These are phyloP conservation scores for Boletus sp. DNA, from an alignment of 768 basidiomycete genomes.

Conservation along the genomic window DNA sequence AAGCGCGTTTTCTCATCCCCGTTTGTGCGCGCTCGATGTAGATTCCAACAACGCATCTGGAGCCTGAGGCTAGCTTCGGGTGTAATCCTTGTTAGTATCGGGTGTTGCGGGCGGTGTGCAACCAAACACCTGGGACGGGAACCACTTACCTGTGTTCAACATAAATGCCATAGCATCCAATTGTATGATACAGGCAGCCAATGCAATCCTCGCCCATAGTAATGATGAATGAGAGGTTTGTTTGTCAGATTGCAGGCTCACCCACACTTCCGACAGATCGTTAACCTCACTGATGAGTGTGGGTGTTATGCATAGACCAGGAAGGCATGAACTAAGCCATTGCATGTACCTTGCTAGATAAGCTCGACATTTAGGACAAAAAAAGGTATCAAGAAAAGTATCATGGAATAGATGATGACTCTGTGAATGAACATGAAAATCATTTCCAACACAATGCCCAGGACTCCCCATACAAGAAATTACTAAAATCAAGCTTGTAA, in stretches of 20 bases:
- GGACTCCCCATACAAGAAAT: constrained; percentile 17
- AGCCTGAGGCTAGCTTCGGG: too few species aligned
- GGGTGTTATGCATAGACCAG: not conserved
- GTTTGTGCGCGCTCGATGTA: not conserved
- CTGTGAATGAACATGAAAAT: not conserved
- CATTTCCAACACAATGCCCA: constrained; percentile 19
- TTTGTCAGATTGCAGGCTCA: too few species aligned
- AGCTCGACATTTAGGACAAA: not conserved
- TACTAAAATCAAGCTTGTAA: constrained; percentile 11
- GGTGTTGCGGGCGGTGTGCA: too few species aligned
- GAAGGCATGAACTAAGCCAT: not conserved
- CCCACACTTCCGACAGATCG: too few species aligned
- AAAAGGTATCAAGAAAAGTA: not conserved
- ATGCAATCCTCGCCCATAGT: not conserved
- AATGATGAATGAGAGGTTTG: too few species aligned
- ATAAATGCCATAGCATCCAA: too few species aligned
- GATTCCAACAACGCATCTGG: not conserved
- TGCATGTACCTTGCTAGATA: not conserved
- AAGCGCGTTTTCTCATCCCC: not conserved
- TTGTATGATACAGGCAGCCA: too few species aligned
- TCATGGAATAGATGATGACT: not conserved
- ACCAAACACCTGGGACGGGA: too few species aligned
- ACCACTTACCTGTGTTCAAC: too few species aligned
- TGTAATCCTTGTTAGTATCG: too few species aligned
- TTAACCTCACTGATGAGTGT: not conserved